Base-by-base conservation (phyloP, 768 basidiomycete species). In the Collybia sordida region DNA sequence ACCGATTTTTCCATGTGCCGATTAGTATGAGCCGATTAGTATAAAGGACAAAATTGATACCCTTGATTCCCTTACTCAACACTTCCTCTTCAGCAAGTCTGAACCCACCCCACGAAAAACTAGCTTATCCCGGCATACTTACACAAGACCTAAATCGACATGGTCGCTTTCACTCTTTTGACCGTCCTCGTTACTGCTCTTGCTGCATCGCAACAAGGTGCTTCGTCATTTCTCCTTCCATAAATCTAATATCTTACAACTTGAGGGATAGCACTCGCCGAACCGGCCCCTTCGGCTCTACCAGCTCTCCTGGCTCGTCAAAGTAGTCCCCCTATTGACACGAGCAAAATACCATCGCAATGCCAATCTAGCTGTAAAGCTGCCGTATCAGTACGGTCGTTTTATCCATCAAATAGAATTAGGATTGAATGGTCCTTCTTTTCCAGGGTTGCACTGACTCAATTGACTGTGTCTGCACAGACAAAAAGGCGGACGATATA, bases 391-490 rank as follows among this genome's bases (percentile, higher is more conserved):
- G 50, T 51, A 39, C 14, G 50, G 22, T 31, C 22, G 24, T 22
- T 27, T 24, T 7, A 8, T 38, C 18, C 12, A 14, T 48, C 25
- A 18, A 25, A 25, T 14, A 11, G 17, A n/a, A n/a, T 18, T 6
- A 12, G 15, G 23, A 39, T 11, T 28, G 22, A 15, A 48, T 6
- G 17, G 27, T 4, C 19, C n/a, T 11, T 17, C 7, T 43, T 15
- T n/a, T 40, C 14, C 22, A 55, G 54, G 44, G 45, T 11, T 51
- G 50, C 38, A 15, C 25, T 2, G 12, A 17, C 42, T 17, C 36
- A 18, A 38, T 55, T 27, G 23, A 35, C 18, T 55, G 50, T 25
- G 28, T 51, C 22, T 55, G 54, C 47, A 48, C 45, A 11, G 46
- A 55, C 18, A 28, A 42, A 18, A 31, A 28, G 6, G 40, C 49